Conservation (phyloP, 371 early-diverging fungal species). For the Choanephora cucurbitarum region DNA sequence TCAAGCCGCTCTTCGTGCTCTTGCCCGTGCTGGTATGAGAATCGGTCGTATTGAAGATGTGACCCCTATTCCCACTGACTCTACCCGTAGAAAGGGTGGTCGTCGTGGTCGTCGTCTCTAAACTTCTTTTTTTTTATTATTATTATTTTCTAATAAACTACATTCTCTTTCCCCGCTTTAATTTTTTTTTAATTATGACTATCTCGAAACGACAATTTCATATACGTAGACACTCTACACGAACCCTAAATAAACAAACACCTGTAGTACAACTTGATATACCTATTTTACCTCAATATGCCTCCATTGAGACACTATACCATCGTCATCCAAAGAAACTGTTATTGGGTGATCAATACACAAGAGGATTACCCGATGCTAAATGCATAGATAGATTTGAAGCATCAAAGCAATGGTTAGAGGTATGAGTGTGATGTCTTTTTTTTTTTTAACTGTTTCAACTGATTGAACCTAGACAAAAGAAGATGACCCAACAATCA, state of each 20-base stretch:
- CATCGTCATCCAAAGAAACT: neutral
- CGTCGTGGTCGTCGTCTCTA: slow-evolving; percentile 99
- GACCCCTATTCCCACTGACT: slow-evolving; percentile 99
- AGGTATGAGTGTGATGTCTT: neutral
- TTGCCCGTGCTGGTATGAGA: slow-evolving; percentile 99
- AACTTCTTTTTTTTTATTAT: slow-evolving; percentile 12
- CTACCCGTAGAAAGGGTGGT: slow-evolving; percentile 99
- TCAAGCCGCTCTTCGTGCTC: slow-evolving; percentile 99
- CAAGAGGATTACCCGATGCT: slow-evolving; percentile 14
- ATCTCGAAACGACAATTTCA: slow-evolving; percentile 13
- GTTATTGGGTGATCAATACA: slow-evolving; percentile 10
- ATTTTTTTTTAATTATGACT: no score
- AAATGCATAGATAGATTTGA: slow-evolving; percentile 14
- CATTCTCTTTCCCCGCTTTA: no score
- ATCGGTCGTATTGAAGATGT: slow-evolving; percentile 99
- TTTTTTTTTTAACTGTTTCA: neutral
- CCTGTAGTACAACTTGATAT: slow-evolving; percentile 10
- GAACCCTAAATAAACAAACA: slow-evolving; percentile 4
- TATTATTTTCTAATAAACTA: neutral
- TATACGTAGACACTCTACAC: slow-evolving; percentile 12
- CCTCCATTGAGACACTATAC: slow-evolving; percentile 10
- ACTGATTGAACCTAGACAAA: neutral
- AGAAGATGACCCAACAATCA: no score
- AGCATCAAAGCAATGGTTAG: slow-evolving; percentile 10
- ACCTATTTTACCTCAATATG: slow-evolving; percentile 9